phyloP scores from a whole-genome alignment of 305 asterid species.

The Fraxinus paxiana region DNA sequence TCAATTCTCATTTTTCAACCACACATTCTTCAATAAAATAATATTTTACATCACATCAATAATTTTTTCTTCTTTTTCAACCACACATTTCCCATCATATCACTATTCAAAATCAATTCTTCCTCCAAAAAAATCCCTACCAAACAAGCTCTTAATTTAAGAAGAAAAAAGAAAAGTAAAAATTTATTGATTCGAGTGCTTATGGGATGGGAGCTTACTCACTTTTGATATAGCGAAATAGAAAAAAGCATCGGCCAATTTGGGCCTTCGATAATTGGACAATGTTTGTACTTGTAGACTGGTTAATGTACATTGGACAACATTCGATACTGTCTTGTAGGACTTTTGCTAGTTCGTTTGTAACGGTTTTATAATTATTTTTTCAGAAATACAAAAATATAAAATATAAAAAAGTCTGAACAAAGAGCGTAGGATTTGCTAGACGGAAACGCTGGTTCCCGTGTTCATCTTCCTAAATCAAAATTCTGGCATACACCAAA shows the following conservation, averaged over 20 bases:
- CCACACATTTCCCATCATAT: too few species aligned
- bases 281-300: not conserved
- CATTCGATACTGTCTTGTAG: not conserved
- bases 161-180: not conserved
- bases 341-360: not conserved
- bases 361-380: not conserved
- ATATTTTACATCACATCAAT: too few species aligned
- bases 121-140: too few species aligned
- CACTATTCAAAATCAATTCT: too few species aligned
- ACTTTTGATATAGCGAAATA: too few species aligned
- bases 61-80: too few species aligned
- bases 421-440: not conserved
- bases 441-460: not conserved
- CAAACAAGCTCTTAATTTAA: too few species aligned
- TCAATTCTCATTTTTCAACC: too few species aligned
- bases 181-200: not conserved
- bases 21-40: too few species aligned
- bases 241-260: not conserved
- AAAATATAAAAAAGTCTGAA: not conserved
- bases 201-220: not conserved
- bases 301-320: not conserved
- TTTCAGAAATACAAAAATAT: not conserved
- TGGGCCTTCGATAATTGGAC: not conserved
- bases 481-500: not conserved
- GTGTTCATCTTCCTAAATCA: not conserved